Base-by-base conservation (phyloP, 257 asterid species). In the Solanum lycopersicoides region DNA sequence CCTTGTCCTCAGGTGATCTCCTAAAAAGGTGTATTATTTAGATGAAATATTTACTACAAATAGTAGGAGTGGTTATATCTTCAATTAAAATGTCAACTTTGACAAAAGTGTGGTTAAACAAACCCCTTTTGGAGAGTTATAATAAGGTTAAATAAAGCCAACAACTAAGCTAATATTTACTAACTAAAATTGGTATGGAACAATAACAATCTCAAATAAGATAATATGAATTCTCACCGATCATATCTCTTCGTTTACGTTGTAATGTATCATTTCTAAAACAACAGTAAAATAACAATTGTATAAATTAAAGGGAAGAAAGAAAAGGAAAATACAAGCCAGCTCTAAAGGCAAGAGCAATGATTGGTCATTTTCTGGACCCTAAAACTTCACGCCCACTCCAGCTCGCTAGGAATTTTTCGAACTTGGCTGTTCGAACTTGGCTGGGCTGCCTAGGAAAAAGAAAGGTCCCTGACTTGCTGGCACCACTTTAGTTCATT, bases 331-430 rank as follows among this genome's bases (percentile, higher is more conserved):
- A 86, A 50, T 86, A 82, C 20, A 6, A 79, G 90, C 77, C 89
- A 88, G 89, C 90, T 86, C 86, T 87, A 88, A 88, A 77, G 90
- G 86, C 28, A 30, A 59, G 79, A 39, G 15, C 34, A 88, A 88
- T 86, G 80, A 88, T 90, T 74, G 80, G 90, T 88, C 86, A 23
- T 73, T 88, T 88, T 88, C 88, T 71, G 90, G 80, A 83, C 88
- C 87, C 82, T 30, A 86, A 87, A 69, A 63, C 89, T 37, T 80
- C 79, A 82, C 7, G 86, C 86, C 87, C 89, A 73, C 88, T 88
- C 89, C 89, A 68, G 68, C 89, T 79, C 25, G 86, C 89, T 71
- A 14, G 77, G 89, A 77, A 68, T 45, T 86, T 73, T 84, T 25
- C 83, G 41, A 80, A 63, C 85, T 77, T 44, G 69, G 84, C 37